Percentiles rank a stretch among this genome's conserved stretches.
These are phyloP conservation scores for Neostapfia colusana DNA, from an alignment of 176 grass and related monocot species.

Conservation along the genomic window DNA sequence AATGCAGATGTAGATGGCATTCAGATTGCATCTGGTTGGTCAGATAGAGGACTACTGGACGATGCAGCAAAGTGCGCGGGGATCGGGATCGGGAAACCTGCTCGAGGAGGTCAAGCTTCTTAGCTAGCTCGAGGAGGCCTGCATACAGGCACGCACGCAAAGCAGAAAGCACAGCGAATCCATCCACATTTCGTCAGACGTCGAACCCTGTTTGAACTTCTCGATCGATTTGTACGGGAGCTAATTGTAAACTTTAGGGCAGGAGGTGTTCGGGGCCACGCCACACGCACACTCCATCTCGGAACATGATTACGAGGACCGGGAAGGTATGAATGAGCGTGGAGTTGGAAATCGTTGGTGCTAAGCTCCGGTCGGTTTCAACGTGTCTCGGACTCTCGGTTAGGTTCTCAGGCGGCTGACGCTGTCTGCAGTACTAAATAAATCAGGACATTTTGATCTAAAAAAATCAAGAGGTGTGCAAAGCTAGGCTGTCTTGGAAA, in stretches of 20 bases:
- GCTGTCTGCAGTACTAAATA: not conserved
- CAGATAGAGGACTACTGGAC: not conserved
- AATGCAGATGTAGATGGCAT: no score
- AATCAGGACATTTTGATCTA: not conserved
- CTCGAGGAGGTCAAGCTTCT: slow-evolving; percentile 39
- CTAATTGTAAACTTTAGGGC: slow-evolving; percentile 1
- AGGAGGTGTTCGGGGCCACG: slow-evolving; percentile 19
- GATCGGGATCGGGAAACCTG: not conserved
- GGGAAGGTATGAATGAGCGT: not conserved
- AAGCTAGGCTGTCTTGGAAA: not conserved
- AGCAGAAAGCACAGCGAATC: not conserved
- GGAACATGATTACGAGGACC: not conserved
- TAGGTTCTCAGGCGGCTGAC: not conserved
- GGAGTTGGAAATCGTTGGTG: not conserved
- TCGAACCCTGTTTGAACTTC: not conserved
- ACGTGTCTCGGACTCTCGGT: not conserved
- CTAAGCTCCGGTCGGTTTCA: not conserved
- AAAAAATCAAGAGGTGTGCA: not conserved
- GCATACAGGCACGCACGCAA: not conserved
- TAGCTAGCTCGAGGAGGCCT: slow-evolving; percentile 50
- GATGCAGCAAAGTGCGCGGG: not conserved
- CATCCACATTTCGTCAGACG: slow-evolving; percentile 18
- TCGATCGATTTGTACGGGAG: not conserved
- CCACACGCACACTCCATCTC: not conserved
- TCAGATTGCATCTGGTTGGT: not conserved